Conservation (phyloP, 2,329 filamentous ascomycete species). For the Beauveria caledonica region DNA sequence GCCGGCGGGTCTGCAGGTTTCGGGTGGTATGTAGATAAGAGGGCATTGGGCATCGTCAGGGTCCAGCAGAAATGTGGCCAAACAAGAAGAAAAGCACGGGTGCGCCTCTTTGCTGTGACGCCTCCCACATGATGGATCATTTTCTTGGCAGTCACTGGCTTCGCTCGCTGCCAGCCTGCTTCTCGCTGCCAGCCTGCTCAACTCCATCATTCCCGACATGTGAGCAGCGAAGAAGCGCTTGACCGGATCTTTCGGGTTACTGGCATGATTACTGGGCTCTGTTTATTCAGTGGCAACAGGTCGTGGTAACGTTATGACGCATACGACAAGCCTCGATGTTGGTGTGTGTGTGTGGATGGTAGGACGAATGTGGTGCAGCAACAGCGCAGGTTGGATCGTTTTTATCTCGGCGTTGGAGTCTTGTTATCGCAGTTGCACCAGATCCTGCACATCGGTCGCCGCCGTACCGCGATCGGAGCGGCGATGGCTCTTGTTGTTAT, state of each 20-base stretch:
- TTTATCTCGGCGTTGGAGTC: no score
- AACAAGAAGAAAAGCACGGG: background rate
- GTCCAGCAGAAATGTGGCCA: background rate
- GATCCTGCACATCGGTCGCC: background rate
- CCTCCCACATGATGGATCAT: no score
- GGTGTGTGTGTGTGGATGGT: background rate
- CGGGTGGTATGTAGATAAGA: slow-evolving; percentile 8
- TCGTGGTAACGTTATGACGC: background rate
- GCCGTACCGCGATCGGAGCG: background rate
- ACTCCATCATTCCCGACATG: background rate
- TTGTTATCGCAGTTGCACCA: background rate
- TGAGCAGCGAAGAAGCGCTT: background rate
- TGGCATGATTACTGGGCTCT: background rate
- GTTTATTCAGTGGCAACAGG: background rate
- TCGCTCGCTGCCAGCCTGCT: no score
- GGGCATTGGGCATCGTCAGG: background rate
- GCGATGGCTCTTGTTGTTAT: background rate
- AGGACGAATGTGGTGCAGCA: background rate
- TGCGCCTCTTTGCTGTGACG: background rate
- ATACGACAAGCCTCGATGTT: background rate
- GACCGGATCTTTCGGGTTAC: slow-evolving; percentile 2
- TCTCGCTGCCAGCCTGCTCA: no score
- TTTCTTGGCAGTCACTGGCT: background rate
- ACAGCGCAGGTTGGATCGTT: no score
- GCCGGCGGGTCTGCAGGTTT: background rate